These are phyloP conservation scores for Glycine tomentella DNA, from an alignment of 306 rosid genomes.

Conservation along the genomic window DNA sequence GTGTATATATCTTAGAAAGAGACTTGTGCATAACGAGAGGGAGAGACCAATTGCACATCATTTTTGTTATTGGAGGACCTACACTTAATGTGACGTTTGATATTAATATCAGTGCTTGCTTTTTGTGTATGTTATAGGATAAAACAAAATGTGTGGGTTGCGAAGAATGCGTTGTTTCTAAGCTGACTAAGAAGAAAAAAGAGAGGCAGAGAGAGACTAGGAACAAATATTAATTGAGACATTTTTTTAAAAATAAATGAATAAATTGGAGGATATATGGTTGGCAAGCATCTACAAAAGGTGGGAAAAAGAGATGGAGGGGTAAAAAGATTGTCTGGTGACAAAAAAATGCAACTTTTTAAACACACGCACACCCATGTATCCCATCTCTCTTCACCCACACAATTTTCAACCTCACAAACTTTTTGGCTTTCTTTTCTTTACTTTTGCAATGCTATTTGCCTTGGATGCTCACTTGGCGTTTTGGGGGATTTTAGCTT, in stretches of 20 bases:
- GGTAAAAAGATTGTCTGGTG: slow-evolving; percentile 41
- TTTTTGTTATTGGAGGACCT: slow-evolving; percentile 60
- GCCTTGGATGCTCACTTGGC: slow-evolving; percentile 62
- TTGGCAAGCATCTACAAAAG: slow-evolving; percentile 73
- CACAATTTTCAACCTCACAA: slow-evolving; percentile 54
- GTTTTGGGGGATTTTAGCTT: slow-evolving; percentile 40
- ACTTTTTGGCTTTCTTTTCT: slow-evolving; percentile 54
- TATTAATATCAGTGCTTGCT: slow-evolving; percentile 71
- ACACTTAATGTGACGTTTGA: slow-evolving; percentile 49
- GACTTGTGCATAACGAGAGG: slow-evolving; percentile 42
- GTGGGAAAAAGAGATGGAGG: slow-evolving; percentile 27
- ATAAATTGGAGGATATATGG: slow-evolving; percentile 57
- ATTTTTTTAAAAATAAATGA: slow-evolving; percentile 17
- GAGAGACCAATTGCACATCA: slow-evolving; percentile 45
- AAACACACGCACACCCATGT: slow-evolving; percentile 55
- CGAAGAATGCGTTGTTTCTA: slow-evolving; percentile 75
- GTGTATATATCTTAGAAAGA: slow-evolving; percentile 39
- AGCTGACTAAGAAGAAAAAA: slow-evolving; percentile 64
- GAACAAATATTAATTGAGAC: slow-evolving; percentile 16
- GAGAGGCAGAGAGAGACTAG: background rate
- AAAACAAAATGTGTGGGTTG: slow-evolving; percentile 63
- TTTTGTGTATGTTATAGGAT: slow-evolving; percentile 47
- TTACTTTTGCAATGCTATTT: slow-evolving; percentile 57
- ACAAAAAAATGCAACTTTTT: slow-evolving; percentile 52
- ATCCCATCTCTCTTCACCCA: background rate